Evolutionary conservation across 176 grass and related monocot genomes (phyloP).

Genomic region (Elymus sibiricus): DNA sequence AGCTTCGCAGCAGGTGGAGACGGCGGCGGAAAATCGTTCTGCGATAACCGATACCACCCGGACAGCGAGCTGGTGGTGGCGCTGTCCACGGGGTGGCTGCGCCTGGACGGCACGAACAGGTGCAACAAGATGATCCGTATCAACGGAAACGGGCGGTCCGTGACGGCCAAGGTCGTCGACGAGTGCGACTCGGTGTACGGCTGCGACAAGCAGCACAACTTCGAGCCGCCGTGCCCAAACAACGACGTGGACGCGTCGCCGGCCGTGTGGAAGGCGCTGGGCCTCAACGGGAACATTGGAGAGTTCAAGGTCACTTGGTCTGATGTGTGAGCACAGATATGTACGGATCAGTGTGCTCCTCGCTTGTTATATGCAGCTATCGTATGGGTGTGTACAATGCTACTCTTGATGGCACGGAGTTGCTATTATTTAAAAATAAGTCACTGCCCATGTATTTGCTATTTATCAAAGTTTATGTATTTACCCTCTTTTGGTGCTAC

Average conservation of each 20-base stretch:
- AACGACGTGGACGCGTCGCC: slow-evolving; percentile 40
- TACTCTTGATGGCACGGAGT: not conserved
- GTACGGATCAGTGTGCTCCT: not conserved
- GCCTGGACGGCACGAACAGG: not conserved
- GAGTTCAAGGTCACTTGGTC: not conserved
- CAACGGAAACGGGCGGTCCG: slow-evolving; percentile 18
- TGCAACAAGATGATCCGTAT: not conserved
- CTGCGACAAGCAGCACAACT: slow-evolving; percentile 39
- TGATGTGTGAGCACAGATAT: slow-evolving; percentile 24
- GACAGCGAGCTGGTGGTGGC: not conserved
- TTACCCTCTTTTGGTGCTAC: no score
- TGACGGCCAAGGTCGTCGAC: slow-evolving; percentile 48
- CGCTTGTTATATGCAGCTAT: not conserved
- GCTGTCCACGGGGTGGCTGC: not conserved
- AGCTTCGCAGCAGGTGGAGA: not conserved
- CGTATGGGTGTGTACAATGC: not conserved
- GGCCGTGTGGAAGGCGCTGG: slow-evolving; percentile 24
- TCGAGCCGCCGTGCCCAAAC: slow-evolving; percentile 47
- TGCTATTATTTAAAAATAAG: not conserved
- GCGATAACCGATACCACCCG: slow-evolving; percentile 4
- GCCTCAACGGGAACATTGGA: slow-evolving; percentile 20
- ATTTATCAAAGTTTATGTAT: not conserved
- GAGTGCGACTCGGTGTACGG: slow-evolving; percentile 38
- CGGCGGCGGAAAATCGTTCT: not conserved
- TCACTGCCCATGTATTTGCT: not conserved